phyloP scores from a whole-genome alignment of 2,329 filamentous ascomycete genomes.

The Xylaria sp. region DNA sequence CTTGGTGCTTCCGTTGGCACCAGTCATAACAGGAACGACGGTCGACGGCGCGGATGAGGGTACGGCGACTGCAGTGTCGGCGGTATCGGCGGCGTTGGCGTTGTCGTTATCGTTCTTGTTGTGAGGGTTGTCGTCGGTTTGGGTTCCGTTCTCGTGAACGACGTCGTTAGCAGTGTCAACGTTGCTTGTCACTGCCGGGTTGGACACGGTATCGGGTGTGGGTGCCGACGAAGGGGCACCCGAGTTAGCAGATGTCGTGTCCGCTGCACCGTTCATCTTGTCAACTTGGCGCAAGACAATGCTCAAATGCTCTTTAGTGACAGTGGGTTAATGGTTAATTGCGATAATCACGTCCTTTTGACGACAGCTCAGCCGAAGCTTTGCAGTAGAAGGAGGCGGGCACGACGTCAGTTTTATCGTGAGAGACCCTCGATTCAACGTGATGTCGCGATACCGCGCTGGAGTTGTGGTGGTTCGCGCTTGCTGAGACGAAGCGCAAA shows the following conservation, averaged over 20 bases:
- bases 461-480: not conserved
- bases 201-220: conserved; percentile 5
- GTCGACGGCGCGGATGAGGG: conserved; percentile 14
- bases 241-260: conserved; percentile 17
- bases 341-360: not conserved
- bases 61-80: not conserved
- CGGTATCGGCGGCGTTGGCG: no score
- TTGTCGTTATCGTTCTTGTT: no score
- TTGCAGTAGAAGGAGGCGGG: not conserved
- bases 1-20: conserved; percentile 43
- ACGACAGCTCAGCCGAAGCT: not conserved
- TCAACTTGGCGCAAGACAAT: conserved; percentile 2
- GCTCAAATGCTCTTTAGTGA: not conserved
- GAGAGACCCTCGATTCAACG: not conserved
- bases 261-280: conserved; percentile 28
- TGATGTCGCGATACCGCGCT: not conserved
- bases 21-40: conserved; percentile 30
- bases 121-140: not conserved
- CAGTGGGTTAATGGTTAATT: no score
- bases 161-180: conserved; percentile 1
- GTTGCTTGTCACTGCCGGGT: conserved; percentile 7
- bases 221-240: conserved; percentile 3
- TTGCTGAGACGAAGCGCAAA: not conserved
- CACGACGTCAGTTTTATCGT: not conserved
- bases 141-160: not conserved